Evolutionary conservation across 768 basidiomycete species (phyloP).

Genomic region (Tricholomella constricta): DNA sequence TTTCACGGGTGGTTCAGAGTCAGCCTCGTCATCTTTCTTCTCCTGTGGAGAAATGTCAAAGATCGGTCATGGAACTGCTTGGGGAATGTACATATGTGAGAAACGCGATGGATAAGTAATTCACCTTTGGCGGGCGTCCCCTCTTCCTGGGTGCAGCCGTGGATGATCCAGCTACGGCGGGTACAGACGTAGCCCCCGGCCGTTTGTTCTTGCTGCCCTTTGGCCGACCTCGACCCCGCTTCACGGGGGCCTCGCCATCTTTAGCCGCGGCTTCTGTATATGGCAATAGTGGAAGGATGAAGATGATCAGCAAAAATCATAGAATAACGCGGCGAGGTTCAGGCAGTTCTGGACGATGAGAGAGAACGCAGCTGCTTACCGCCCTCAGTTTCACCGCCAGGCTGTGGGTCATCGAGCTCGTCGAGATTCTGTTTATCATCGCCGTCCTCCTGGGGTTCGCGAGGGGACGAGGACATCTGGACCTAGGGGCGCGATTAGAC

Average conservation of each 20-base stretch:
- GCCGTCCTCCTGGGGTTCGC: conserved; percentile 50
- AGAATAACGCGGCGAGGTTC: neutral
- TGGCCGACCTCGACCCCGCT: conserved; percentile 87
- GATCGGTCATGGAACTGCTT: conserved; percentile 15
- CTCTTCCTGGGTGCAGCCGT: conserved; percentile 52
- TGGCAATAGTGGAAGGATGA: conserved; percentile 24
- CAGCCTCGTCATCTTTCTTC: conserved; percentile 47
- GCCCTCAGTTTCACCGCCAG: conserved; percentile 39
- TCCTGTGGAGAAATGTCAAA: conserved; percentile 25
- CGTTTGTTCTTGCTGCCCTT: conserved; percentile 84
- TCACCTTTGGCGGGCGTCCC: conserved; percentile 69
- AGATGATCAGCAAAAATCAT: conserved; percentile 22
- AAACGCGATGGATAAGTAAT: conserved; percentile 22
- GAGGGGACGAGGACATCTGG: conserved; percentile 65
- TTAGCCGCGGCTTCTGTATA: conserved; percentile 39
- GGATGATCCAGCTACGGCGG: conserved; percentile 36
- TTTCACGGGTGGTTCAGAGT: conserved; percentile 58
- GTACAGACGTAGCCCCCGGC: conserved; percentile 28
- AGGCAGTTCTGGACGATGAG: neutral
- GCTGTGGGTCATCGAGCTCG: conserved; percentile 54
- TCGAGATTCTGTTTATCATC: conserved; percentile 59
- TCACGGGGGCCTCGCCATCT: conserved; percentile 44
- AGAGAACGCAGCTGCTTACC: conserved; percentile 33
- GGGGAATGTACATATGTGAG: conserved; percentile 5
- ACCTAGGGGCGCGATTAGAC: conserved; percentile 28